These are phyloP conservation scores for Eucalyptus coolabah DNA, from an alignment of 345 rosid genomes.

Conservation along the genomic window DNA sequence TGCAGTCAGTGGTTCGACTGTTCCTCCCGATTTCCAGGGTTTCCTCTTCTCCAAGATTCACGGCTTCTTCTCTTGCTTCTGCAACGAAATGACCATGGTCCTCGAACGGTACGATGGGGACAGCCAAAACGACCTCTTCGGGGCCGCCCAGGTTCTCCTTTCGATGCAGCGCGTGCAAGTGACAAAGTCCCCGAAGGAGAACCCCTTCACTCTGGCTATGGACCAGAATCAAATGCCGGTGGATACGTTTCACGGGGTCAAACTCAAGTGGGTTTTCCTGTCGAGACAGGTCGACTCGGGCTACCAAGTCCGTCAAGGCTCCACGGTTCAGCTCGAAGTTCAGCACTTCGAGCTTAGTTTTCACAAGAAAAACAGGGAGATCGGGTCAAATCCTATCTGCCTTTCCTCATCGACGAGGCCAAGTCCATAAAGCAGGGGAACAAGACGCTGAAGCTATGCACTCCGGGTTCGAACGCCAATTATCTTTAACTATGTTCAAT, in stretches of 20 bases:
- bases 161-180: conserved; percentile 25
- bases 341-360: conserved; percentile 39
- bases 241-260: conserved; percentile 38
- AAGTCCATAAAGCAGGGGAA: conserved; percentile 13
- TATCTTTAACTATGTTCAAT: background rate
- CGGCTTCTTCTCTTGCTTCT: conserved; percentile 16
- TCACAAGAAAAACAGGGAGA: conserved; percentile 37
- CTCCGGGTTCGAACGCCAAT: background rate
- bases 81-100: conserved; percentile 31
- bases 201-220: conserved; percentile 17
- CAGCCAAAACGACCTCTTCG: conserved; percentile 24
- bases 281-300: conserved; percentile 3
- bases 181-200: conserved; percentile 40
- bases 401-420: conserved; percentile 29
- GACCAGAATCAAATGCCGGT: conserved; percentile 33
- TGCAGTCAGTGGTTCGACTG: conserved; percentile 18
- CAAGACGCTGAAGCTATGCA: conserved; percentile 48
- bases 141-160: conserved; percentile 30
- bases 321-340: conserved; percentile 10
- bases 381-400: conserved; percentile 34
- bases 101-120: conserved; percentile 30
- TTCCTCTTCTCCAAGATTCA: conserved; percentile 6
- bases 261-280: conserved; percentile 34
- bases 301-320: conserved; percentile 7
- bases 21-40: background rate